These are phyloP conservation scores for Discostella stelligera DNA, from an alignment of 352 stramenopile genomes.

Conservation along the genomic window DNA sequence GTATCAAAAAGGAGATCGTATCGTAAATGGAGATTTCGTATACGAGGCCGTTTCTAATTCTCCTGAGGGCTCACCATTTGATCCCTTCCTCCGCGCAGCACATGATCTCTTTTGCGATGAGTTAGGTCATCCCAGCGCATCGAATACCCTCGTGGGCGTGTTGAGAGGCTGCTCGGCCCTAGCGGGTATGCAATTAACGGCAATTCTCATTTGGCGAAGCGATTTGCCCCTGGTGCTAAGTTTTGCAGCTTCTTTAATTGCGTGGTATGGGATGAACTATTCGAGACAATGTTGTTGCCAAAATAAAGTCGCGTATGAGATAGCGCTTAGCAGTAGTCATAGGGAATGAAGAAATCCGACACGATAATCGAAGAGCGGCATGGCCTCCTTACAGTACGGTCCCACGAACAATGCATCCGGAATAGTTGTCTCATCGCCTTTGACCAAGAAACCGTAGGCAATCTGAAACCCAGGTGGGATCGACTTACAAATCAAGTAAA, in stretches of 20 bases:
- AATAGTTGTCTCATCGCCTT: conserved; percentile 61
- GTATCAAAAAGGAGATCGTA: conserved; percentile 73
- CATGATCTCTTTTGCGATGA: conserved; percentile 69
- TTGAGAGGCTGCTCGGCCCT: conserved; percentile 32
- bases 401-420: conserved; percentile 56
- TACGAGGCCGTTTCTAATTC: conserved; percentile 67
- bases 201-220: conserved; percentile 31
- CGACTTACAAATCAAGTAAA: no score
- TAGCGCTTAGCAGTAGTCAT: background rate
- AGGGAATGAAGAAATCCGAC: conserved; percentile 1
- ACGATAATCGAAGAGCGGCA: conserved; percentile 88
- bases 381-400: conserved; percentile 84
- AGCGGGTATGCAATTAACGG: conserved; percentile 10
- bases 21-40: conserved; percentile 36
- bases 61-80: conserved; percentile 65
- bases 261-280: conserved; percentile 23
- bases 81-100: conserved; percentile 55
- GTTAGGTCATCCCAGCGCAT: conserved; percentile 62
- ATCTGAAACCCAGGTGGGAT: conserved; percentile 82
- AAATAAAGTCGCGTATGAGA: conserved; percentile 4
- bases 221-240: conserved; percentile 39
- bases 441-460: conserved; percentile 82
- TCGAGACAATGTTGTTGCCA: background rate
- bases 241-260: conserved; percentile 19
- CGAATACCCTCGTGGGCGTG: conserved; percentile 42